These are phyloP conservation scores for Capniomyces stellatus DNA, from an alignment of 371 early-diverging fungal genomes.

Conservation along the genomic window DNA sequence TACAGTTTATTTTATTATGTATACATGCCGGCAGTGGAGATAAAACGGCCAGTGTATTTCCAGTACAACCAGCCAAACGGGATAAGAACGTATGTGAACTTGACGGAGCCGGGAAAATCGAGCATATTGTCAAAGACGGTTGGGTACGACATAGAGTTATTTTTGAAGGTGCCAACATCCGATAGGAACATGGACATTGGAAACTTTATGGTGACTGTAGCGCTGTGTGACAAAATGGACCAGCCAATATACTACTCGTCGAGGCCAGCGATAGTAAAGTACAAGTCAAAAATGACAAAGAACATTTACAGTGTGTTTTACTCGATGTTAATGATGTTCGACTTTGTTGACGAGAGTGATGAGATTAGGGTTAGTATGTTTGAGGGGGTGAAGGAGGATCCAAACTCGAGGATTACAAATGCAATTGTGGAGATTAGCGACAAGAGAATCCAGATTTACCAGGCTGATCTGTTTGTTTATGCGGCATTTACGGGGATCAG, in stretches of 20 bases:
- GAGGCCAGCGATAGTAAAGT: conserved; percentile 57
- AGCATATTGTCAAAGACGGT: conserved; percentile 49
- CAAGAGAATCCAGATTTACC: conserved; percentile 51
- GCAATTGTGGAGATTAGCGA: conserved; percentile 47
- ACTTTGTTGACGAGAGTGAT: conserved; percentile 48
- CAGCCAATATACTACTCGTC: conserved; percentile 29
- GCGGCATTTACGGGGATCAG: conserved; percentile 80
- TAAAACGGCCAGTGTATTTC: neutral
- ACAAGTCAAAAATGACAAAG: conserved; percentile 50
- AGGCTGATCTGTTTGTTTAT: conserved; percentile 39
- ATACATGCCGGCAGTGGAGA: neutral
- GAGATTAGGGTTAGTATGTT: conserved; percentile 39
- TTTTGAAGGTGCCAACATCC: conserved; percentile 62
- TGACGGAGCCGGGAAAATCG: too few relatives aligned
- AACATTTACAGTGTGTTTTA: conserved; percentile 38
- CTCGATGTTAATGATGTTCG: conserved; percentile 46
- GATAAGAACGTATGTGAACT: too few relatives aligned
- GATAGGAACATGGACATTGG: conserved; percentile 57
- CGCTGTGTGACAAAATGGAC: conserved; percentile 34
- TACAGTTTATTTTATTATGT: neutral
- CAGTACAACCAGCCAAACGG: neutral
- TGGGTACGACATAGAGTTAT: conserved; percentile 51
- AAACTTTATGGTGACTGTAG: conserved; percentile 70
- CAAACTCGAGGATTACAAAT: conserved; percentile 34
- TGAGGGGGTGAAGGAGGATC: conserved; percentile 21